A percentile compares a stretch with the other conserved stretches of the same genome.
Conservation (phyloP, 495 filamentous ascomycete species). For the Penicillium coffeae region DNA sequence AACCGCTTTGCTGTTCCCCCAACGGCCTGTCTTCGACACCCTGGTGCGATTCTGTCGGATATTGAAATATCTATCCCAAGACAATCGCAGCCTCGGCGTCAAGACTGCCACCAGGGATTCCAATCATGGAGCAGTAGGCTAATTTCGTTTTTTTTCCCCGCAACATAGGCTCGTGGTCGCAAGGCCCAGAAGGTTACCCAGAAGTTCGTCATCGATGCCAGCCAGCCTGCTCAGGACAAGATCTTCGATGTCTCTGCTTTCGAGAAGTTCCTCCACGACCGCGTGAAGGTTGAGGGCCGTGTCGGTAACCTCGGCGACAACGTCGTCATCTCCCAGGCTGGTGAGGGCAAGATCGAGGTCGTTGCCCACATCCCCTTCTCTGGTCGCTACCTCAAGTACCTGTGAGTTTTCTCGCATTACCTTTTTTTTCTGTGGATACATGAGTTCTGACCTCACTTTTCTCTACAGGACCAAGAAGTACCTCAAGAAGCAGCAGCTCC, state of each 20-base stretch:
- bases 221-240: conserved; percentile 96
- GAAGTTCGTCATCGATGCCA: conserved; percentile 98
- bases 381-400: conserved; percentile 97
- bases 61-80: conserved; percentile 25
- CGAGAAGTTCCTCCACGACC: conserved; percentile 99
- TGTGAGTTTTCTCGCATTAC: conserved; percentile 58
- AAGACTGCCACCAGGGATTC: conserved; percentile 25
- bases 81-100: neutral
- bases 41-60: conserved; percentile 9
- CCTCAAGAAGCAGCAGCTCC: conserved; percentile 99
- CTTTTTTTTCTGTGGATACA: neutral
- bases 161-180: conserved; percentile 49
- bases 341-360: conserved; percentile 97
- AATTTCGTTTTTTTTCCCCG: conserved; percentile 42
- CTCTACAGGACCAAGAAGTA: conserved; percentile 92
- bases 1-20: conserved; percentile 85
- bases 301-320: conserved; percentile 95
- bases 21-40: conserved; percentile 6
- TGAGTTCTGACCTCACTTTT: conserved; percentile 9
- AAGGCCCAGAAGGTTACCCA: conserved; percentile 67
- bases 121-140: conserved; percentile 90
- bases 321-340: conserved; percentile 82
- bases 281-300: conserved; percentile 98
- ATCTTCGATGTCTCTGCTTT: conserved; percentile 98
- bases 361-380: conserved; percentile 96